phyloP scores from a whole-genome alignment of 768 basidiomycete genomes.

The Clavulina sp. region DNA sequence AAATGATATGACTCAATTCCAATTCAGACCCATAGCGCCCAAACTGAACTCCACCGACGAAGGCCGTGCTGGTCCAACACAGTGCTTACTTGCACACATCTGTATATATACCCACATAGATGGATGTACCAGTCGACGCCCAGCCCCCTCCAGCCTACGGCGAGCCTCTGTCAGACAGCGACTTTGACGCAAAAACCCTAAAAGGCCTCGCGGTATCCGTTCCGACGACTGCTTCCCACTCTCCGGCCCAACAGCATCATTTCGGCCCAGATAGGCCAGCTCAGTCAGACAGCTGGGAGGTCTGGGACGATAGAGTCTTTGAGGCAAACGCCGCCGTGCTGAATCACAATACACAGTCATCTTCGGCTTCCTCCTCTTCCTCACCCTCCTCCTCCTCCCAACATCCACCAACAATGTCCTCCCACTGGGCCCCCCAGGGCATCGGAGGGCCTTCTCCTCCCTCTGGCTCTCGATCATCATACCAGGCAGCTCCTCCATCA shows the following conservation, averaged over 20 bases:
- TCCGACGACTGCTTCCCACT: conserved; percentile 34
- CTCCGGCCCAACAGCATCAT: conserved; percentile 26
- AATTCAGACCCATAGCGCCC: not conserved
- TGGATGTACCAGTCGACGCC: not conserved
- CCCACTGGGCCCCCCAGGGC: too few relatives aligned
- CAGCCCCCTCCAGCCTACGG: conserved; percentile 28
- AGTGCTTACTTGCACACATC: too few relatives aligned
- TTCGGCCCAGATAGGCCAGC: conserved; percentile 14
- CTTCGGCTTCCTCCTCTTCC: too few relatives aligned
- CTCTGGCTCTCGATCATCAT: not conserved
- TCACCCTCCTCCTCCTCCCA: too few relatives aligned
- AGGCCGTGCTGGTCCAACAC: too few relatives aligned
- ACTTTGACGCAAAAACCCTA: too few relatives aligned
- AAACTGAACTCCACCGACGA: not conserved
- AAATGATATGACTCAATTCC: not conserved
- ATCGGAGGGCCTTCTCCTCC: too few relatives aligned
- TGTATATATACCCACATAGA: too few relatives aligned
- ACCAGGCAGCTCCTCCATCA: not conserved
- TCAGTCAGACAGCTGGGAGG: not conserved
- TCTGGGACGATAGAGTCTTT: not conserved
- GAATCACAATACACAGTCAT: not conserved
- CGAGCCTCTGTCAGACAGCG: too few relatives aligned
- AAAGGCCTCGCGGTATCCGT: conserved; percentile 23
- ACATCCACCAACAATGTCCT: too few relatives aligned
- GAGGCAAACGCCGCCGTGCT: not conserved